Conservation (phyloP, 2,329 filamentous ascomycete genomes). For the Colletotrichum neosansevieriae region DNA sequence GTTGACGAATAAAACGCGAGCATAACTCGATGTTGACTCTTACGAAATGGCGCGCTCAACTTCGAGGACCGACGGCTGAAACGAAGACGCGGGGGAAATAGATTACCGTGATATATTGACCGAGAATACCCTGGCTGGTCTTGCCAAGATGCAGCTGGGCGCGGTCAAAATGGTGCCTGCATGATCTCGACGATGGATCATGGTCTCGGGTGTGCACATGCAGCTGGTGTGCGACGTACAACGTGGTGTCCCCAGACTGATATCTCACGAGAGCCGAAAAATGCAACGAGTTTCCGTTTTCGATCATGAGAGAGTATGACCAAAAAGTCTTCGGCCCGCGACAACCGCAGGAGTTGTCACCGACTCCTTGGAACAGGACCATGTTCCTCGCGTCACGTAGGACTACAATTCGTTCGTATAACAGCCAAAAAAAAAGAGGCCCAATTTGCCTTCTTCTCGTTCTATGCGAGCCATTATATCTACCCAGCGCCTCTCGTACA, state of each 20-base stretch:
- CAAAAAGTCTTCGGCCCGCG: no score
- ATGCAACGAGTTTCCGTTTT: no score
- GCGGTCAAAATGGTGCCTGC: conserved; percentile 8
- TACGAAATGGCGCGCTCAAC: background rate
- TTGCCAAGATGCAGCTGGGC: no score
- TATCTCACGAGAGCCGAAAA: background rate
- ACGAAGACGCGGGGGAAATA: no score
- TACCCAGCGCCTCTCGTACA: conserved; percentile 39
- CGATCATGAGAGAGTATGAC: no score
- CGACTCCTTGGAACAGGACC: no score
- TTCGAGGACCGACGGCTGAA: no score
- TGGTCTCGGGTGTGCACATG: conserved; percentile 24
- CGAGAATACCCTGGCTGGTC: no score
- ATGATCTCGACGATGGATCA: conserved; percentile 1
- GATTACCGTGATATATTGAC: no score
- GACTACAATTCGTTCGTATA: background rate
- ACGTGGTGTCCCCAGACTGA: background rate
- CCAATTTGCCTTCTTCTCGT: conserved; percentile 14
- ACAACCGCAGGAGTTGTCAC: no score
- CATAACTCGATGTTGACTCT: background rate
- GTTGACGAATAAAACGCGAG: no score
- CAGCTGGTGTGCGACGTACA: conserved; percentile 9
- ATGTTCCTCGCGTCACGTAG: no score
- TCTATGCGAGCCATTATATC: conserved; percentile 32
- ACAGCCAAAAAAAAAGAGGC: conserved; percentile 11